phyloP scores from a whole-genome alignment of 495 filamentous ascomycete species.

The Xylaria intraflava region DNA sequence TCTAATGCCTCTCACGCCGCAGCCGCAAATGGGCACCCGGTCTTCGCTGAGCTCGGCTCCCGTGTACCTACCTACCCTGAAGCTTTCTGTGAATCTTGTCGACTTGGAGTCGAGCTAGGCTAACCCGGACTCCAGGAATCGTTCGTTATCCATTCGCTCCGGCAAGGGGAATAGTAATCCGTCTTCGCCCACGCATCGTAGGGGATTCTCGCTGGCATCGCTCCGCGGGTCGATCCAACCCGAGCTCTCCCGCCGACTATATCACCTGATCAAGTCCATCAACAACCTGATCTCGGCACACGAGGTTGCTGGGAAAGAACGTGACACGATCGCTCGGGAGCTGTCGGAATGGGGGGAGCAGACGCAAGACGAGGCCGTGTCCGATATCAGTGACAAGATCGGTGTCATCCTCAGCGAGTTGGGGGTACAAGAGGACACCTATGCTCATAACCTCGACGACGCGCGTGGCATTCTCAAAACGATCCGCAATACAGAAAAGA shows the following conservation, averaged over 20 bases:
- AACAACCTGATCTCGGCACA: constrained; percentile 78
- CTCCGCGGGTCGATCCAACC: constrained; percentile 78
- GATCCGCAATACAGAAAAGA: constrained; percentile 85
- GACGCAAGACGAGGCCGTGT: constrained; percentile 76
- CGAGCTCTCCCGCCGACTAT: constrained; percentile 75
- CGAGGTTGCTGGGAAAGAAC: constrained; percentile 74
- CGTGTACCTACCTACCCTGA: constrained; percentile 21
- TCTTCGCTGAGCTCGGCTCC: constrained; percentile 16
- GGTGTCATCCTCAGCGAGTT: constrained; percentile 87
- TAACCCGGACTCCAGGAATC: constrained; percentile 35
- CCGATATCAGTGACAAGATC: constrained; percentile 87
- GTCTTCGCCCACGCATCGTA: constrained; percentile 16
- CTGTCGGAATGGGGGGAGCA: constrained; percentile 96
- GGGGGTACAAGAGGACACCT: constrained; percentile 84
- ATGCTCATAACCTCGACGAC: constrained; percentile 81
- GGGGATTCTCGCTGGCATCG: constrained; percentile 67
- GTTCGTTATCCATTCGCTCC: constrained; percentile 52
- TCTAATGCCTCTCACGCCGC: constrained; percentile 11
- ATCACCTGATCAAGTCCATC: constrained; percentile 84
- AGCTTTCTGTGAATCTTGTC: constrained; percentile 7
- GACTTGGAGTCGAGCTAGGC: background rate
- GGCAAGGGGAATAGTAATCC: constrained; percentile 39
- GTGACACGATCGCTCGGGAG: constrained; percentile 74
- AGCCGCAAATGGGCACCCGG: constrained; percentile 14
- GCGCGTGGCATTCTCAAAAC: constrained; percentile 73